Percentiles rank a stretch among this genome's conserved stretches.
Evolutionary conservation across 345 rosid genomes (phyloP).

Genomic region (Cardamine resedifolia): DNA sequence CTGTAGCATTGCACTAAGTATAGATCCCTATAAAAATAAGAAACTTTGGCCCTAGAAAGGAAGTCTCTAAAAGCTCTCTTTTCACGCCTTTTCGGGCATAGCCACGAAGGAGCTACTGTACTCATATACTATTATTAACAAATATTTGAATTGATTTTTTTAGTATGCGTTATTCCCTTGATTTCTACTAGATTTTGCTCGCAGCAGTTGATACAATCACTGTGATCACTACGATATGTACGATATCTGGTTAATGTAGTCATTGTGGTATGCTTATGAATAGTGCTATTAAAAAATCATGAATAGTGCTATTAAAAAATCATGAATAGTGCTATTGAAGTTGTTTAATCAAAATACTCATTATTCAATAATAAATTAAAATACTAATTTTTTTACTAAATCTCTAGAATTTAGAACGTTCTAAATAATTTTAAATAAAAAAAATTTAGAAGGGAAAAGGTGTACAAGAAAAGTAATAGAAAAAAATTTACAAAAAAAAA

Average conservation of each 20-base stretch:
- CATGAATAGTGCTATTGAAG: neutral
- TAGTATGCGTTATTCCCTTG: neutral
- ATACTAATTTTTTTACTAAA: neutral
- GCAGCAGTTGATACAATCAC: neutral
- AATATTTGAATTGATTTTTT: neutral
- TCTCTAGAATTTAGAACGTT: neutral
- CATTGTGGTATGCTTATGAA: neutral
- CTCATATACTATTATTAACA: neutral
- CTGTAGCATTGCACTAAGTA: neutral
- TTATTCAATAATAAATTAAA: neutral
- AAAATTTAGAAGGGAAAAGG: neutral
- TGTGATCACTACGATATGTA: neutral
- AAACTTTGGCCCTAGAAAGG: slow-evolving; percentile 22
- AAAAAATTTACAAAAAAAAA: neutral
- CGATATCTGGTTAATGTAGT: neutral
- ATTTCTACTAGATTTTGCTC: neutral
- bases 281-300: neutral
- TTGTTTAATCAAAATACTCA: neutral
- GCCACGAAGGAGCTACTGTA: slow-evolving; percentile 15
- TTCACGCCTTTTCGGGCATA: neutral
- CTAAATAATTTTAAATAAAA: neutral
- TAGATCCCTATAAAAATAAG: slow-evolving; percentile 19
- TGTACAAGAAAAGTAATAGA: neutral
- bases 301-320: neutral
- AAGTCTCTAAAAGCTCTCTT: neutral